Conservation (phyloP, 208 protist species). For the Trypanosoma congolense region DNA sequence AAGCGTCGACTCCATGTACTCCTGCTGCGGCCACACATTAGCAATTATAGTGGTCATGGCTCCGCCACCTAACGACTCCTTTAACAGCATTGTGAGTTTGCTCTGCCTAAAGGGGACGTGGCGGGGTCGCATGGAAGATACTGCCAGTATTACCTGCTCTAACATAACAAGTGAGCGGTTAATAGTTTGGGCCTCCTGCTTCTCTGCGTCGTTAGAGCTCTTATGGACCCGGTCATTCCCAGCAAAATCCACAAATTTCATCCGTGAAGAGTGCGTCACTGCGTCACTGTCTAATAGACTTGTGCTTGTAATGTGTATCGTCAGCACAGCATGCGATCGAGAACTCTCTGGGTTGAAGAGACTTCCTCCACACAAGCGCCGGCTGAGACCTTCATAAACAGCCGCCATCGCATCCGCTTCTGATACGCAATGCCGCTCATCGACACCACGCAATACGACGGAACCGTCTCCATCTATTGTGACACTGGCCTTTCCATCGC, state of each 20-base stretch:
- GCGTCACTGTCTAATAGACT: conserved; percentile 74
- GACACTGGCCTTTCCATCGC: conserved; percentile 18
- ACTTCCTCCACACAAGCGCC: conserved; percentile 46
- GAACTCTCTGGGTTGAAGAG: conserved; percentile 33
- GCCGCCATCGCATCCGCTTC: conserved; percentile 79
- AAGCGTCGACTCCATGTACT: conserved; percentile 65
- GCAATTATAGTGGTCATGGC: conserved; percentile 84
- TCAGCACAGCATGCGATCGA: conserved; percentile 81
- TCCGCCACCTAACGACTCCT: conserved; percentile 67
- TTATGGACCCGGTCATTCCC: conserved; percentile 66
- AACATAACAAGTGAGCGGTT: conserved; percentile 90
- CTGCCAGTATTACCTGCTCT: conserved; percentile 84
- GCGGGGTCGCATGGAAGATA: conserved; percentile 24
- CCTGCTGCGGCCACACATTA: conserved; percentile 64
- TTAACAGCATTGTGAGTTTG: conserved; percentile 74
- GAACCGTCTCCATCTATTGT: conserved; percentile 28
- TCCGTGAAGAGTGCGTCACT: conserved; percentile 38
- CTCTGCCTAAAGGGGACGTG: conserved; percentile 73
- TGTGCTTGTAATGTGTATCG: conserved; percentile 63
- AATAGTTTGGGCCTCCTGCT: conserved; percentile 21
- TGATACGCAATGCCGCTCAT: conserved; percentile 26
- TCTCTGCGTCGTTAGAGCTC: conserved; percentile 14
- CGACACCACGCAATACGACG: conserved; percentile 32
- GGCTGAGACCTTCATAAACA: conserved; percentile 71
- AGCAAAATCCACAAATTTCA: conserved; percentile 92